Base-by-base conservation (phyloP, 352 stramenopile species). In the Phytophthora agathidicida region DNA sequence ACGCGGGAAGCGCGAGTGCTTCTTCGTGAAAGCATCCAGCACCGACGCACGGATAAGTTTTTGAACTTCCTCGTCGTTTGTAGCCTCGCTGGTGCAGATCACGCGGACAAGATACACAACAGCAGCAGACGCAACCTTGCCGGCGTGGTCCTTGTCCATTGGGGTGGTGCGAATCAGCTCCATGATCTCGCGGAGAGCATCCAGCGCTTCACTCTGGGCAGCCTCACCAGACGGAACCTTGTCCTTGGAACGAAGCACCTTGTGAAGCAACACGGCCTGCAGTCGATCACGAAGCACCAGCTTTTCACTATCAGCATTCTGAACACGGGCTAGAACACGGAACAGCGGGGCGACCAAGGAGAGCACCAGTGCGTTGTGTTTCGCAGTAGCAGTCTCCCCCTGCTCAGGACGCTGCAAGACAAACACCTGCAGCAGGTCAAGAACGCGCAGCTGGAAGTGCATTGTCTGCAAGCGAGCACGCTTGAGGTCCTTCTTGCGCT, bases 361-460 rank as follows among this genome's bases (percentile, higher is more conserved):
- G 42, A 91, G 48, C 36, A 85, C 66, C 22, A 77, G 57, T 7
- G 52, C 41, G 27, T 56, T 68, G 48, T 75, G 67, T 27, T 62
- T 59, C 2, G 46, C 41, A 26, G 32, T 50, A 19, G 67, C 48
- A 17, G 19, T 50, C 20, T 70, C 49, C 1, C 30, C 58, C 31
- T 61, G 44, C 39, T 71, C 60, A 0, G 57, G 47, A 24, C 54
- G 60, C 37, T 78, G 65, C 9, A 68, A 67, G 19, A 79, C 80
- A 53, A 89, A 91, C 55, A 92, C 64, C 46, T 89, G 68, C 31
- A 96, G 68, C 63, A 96, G 51, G 44, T 96, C 84, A 17, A 96
- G 47, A 26, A 94, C 84, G 28, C 86, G 86, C 45, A 96, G 59
- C 60, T 96, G 86, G 69, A 96, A 96, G 72, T 96, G 86, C 47